Percentiles rank a stretch among this genome's conserved stretches.
Evolutionary conservation across 192 early-diverging fungal species (phyloP).

Genomic region (Coemansia sp.): DNA sequence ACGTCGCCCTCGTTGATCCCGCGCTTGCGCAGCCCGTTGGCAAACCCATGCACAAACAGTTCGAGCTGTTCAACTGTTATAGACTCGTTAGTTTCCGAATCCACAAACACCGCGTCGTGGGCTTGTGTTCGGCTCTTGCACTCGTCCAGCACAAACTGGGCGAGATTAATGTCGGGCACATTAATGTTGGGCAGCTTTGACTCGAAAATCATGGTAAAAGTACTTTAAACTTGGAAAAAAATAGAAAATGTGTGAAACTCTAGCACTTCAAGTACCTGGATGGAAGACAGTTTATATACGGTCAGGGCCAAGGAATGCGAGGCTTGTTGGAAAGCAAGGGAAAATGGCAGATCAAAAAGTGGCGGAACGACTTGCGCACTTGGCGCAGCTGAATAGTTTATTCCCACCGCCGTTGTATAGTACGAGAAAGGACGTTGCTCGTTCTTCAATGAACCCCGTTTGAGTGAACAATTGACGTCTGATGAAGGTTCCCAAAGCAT

Average conservation of each 20-base stretch:
- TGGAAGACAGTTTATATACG: neutral
- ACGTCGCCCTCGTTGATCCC: constrained; percentile 68
- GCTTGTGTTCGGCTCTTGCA: constrained; percentile 9
- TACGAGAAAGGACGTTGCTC: neutral
- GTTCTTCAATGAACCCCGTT: neutral
- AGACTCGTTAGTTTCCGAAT: constrained; percentile 21
- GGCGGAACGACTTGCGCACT: neutral
- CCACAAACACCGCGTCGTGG: constrained; percentile 35
- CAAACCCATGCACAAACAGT: constrained; percentile 13
- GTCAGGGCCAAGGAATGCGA: neutral
- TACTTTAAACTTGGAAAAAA: neutral
- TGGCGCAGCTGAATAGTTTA: neutral
- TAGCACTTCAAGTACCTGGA: neutral
- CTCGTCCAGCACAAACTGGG: constrained; percentile 29
- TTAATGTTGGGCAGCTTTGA: constrained; percentile 34
- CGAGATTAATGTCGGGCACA: constrained; percentile 23
- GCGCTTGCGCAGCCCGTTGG: constrained; percentile 28
- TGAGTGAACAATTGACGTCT: neutral
- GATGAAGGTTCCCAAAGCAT: neutral
- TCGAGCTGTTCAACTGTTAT: constrained; percentile 23
- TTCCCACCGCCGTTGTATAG: neutral
- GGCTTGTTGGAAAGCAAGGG: neutral
- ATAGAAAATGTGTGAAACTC: neutral
- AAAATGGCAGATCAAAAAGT: neutral
- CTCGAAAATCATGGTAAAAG: constrained; percentile 16